These are phyloP conservation scores for Spathaspora passalidarum DNA, from an alignment of 805 yeast genomes.

Conservation along the genomic window DNA sequence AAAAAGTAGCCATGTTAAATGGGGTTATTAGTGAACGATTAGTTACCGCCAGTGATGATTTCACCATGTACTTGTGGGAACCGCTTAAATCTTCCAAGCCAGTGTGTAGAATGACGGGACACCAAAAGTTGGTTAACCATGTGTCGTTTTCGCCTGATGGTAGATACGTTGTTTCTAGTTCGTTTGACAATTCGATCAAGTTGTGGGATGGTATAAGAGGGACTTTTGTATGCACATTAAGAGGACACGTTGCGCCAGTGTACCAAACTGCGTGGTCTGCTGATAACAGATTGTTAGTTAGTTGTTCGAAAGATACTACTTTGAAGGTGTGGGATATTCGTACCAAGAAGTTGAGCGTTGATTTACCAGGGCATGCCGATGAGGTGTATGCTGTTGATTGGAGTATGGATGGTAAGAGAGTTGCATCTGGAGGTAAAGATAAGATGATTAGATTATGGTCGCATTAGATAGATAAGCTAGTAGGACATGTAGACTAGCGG, in stretches of 20 bases:
- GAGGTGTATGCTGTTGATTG: constrained; percentile 97
- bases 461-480: constrained; percentile 36
- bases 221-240: constrained; percentile 78
- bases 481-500: neutral
- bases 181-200: constrained; percentile 93
- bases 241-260: constrained; percentile 98
- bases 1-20: constrained; percentile 57
- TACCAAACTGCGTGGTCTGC: constrained; percentile 98
- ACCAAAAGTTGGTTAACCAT: constrained; percentile 93
- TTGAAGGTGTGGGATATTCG: constrained; percentile 94
- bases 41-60: constrained; percentile 95
- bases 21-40: constrained; percentile 67
- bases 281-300: constrained; percentile 84
- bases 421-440: constrained; percentile 98
- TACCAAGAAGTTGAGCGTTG: constrained; percentile 78
- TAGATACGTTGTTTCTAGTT: constrained; percentile 81
- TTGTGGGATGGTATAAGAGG: constrained; percentile 96
- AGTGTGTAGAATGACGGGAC: constrained; percentile 92
- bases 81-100: constrained; percentile 82
- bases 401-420: constrained; percentile 92
- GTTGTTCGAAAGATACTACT: constrained; percentile 95
- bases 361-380: constrained; percentile 93
- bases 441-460: constrained; percentile 93
- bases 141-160: constrained; percentile 97
- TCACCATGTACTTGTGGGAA: constrained; percentile 97